phyloP scores from a whole-genome alignment of 2,329 filamentous ascomycete genomes.

The Alternaria sp. region DNA sequence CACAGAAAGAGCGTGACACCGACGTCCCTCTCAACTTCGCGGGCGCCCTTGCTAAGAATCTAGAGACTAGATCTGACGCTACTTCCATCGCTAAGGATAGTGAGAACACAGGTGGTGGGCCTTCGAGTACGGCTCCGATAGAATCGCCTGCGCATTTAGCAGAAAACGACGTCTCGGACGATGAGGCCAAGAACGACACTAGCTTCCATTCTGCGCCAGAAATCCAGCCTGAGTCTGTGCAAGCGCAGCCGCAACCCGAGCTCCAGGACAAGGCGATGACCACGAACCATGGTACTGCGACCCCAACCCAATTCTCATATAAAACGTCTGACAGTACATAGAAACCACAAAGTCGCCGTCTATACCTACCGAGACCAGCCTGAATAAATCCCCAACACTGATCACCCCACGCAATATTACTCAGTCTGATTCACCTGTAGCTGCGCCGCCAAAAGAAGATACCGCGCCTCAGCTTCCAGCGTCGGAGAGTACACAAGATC shows the following conservation, averaged over 20 bases:
- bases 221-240: constrained; percentile 17
- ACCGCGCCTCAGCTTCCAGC: neutral
- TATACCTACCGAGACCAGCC: neutral
- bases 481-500: neutral
- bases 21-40: neutral
- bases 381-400: neutral
- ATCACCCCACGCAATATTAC: neutral
- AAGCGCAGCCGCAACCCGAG: constrained; percentile 2
- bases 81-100: neutral
- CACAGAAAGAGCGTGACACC: neutral
- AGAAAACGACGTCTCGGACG: constrained; percentile 22
- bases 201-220: constrained; percentile 34
- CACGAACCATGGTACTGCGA: constrained; percentile 8
- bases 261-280: neutral
- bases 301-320: neutral
- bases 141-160: neutral
- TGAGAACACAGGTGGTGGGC: neutral
- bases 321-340: neutral
- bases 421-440: neutral
- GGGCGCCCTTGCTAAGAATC: neutral
- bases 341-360: neutral
- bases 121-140: neutral
- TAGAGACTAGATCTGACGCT: neutral
- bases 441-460: neutral
- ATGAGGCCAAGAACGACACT: constrained; percentile 31